Base-by-base conservation (phyloP, 2,329 filamentous ascomycete species). In the Thelonectria blattea region DNA sequence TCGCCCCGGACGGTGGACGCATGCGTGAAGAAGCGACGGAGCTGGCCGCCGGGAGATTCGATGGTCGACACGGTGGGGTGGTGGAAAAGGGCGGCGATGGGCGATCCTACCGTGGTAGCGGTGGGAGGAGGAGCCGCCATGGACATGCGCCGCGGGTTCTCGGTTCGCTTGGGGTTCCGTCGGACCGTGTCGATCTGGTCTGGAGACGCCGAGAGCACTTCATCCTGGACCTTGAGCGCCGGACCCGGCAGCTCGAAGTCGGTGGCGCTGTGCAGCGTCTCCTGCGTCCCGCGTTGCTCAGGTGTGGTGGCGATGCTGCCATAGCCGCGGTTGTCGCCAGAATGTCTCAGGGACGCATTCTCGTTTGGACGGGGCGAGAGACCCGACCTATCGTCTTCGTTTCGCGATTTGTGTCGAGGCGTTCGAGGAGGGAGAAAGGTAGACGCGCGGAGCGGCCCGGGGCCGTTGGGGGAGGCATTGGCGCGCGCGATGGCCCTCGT, bases 401-500 rank as follows among this genome's bases (percentile, higher is more conserved):
- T 52, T 17, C 43, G 61, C 2, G 49, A 6, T 24, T 56, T 64
- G 11, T 62, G 63, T 58, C 66, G 69, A 45, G 66, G 65, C 34
- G 68, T 60, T 39, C 63, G 58, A 43, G 69, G 67, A 50, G 67
- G 70, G 55, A 67, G 70, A 52, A 73, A 73, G 34, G 73, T 71
- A 6, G 73, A 71, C 2, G 74, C 73, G 34, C 72, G 70, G 51
- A 71, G 75, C 14, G 73, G 73, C 17, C 71, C 71, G 18, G 73
- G 61, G 20, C 77, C 74, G 37, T 68, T 68, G 10, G 87, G 85
- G 0, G 85, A 84, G 60, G 80, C 75, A 61, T 84, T 80, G 73
- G 86, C 76, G 79, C 86, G 78, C 79, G 85, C 83, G 63, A 95
- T 84, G 60, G 92, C 92, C 63, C 90, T 86, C 22, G 84, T 79